Conservation (phyloP, 257 asterid species). For the Capsicum pubescens region DNA sequence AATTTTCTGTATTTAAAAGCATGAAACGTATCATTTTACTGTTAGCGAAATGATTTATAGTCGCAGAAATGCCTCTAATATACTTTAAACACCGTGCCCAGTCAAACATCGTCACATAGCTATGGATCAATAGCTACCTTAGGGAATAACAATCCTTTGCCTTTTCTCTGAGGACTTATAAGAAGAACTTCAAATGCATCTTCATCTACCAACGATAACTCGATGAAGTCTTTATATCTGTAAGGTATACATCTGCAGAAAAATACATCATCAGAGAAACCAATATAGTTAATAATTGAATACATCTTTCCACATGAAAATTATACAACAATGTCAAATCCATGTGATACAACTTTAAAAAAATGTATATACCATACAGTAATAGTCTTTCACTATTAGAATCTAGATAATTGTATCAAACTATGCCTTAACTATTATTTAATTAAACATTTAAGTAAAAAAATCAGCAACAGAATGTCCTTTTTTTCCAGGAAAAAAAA, state of each 20-base stretch:
- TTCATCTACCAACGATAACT: slow-evolving; percentile 47
- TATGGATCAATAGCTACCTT: slow-evolving; percentile 53
- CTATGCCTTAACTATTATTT: neutral
- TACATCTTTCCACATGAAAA: neutral
- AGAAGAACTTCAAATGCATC: slow-evolving; percentile 87
- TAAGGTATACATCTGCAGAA: slow-evolving; percentile 84
- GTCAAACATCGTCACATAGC: no score
- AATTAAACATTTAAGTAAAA: neutral
- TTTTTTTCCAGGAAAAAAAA: neutral
- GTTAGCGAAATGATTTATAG: neutral
- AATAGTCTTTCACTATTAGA: slow-evolving; percentile 10
- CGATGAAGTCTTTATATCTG: slow-evolving; percentile 51
- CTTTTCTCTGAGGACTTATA: slow-evolving; percentile 75
- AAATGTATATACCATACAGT: neutral
- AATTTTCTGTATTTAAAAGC: no score
- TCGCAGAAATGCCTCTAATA: accelerated
- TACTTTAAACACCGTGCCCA: neutral
- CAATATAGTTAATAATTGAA: neutral
- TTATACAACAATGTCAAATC: neutral
- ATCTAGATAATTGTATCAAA: neutral
- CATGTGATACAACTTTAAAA: neutral
- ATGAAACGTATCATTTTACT: neutral
- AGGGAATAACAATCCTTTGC: slow-evolving; percentile 87
- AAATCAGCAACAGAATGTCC: neutral
- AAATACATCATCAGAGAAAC: neutral